Base-by-base conservation (phyloP, 2,329 filamentous ascomycete species). In the Neonectria faginata region DNA sequence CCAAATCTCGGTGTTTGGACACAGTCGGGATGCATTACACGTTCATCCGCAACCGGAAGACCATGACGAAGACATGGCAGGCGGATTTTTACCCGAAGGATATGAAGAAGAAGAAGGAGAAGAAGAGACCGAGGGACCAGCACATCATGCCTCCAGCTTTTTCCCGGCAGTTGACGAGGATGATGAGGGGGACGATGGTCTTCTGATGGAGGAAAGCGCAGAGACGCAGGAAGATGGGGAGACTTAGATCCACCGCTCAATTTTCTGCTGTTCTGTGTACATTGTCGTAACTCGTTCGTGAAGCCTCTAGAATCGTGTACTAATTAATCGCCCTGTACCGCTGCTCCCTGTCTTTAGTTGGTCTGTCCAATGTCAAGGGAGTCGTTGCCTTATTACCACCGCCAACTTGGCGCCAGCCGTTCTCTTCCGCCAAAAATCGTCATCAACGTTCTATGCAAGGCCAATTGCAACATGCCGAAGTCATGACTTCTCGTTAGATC, bases 71-170 rank as follows among this genome's bases (percentile, higher is more conserved):
- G 84, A 86, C 10, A 84, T 84, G 80, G 88, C 82, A 0, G 89
- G 89, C 0, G 89, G 88, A 0, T 91, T 91, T 69, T 74, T 91
- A 9, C 87, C 84, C 0, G 86, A 88, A 62, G 86, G 84, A 1
- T 85, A 82, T 54, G 83, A 87, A 29, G 81, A 84, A 29, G 81
- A 84, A 44, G 84, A 20, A 42, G 39, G 83, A 18, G 82, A 83
- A 18, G 82, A 82, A 14, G 78, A 78, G 5, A 78, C 76, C 3
- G 77, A 79, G 41, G 67, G 56, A 14, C 60, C 64, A 8, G 64
- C 67, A 5, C 71, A 74, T 3, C 71, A 77, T 4, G 80, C 77
- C 1, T 85, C 83, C 1, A 80, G 78, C 7, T 87, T 84, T 67
- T 87, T 87, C 53, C 82, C 84, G 0, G 79, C 80, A 0, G 75